Evolutionary conservation across 352 stramenopile species (phyloP), one percentile per base, ranked within the genome.

Genomic region (Halophytophthora polymorphica): DNA sequence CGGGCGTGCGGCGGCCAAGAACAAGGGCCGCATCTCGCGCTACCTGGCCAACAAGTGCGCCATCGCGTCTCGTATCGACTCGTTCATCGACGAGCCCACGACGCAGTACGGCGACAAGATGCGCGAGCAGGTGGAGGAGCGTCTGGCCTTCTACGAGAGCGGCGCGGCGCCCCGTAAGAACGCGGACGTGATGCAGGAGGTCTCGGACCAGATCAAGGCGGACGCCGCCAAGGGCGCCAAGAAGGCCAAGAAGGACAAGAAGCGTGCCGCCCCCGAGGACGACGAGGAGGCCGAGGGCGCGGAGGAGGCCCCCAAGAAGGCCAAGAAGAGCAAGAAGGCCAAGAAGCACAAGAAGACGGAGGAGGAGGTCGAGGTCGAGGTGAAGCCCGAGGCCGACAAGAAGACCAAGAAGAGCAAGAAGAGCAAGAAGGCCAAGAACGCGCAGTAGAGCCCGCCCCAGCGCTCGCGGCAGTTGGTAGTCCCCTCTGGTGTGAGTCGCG

Each of bases 21-120:
- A 99, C 86, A 99, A 99, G 77, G 98, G 98, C 46, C 84, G 97
- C 53, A 99, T 99, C 73, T 98, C 93, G 50, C 90, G 98, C 52
- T 99, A 99, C 71, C 70, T 99, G 53, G 98, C 98, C 41, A 99
- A 99, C 85, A 99, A 99, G 86, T 99, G 97, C 64, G 92, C 97
- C 3, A 99, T 99, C 65, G 98, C 98, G 3, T 98, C 95, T 33
- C 88, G 98, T 57, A 99, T 99, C 50, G 98, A 99, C 78, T 98
- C 92, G 50, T 99, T 99, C 73, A 94, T 97, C 49, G 96, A 99
- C 56, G 71, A 97, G 62, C 90, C 92, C 2, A 98, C 92, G 4
- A 97, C 81, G 43, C 93, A 95, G 68, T 99, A 98, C 71, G 98
- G 98, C 41, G 93, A 99, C 69, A 96, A 98, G 86, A 97, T 99